phyloP scores from a whole-genome alignment of 805 yeast species.

The Candida maris region DNA sequence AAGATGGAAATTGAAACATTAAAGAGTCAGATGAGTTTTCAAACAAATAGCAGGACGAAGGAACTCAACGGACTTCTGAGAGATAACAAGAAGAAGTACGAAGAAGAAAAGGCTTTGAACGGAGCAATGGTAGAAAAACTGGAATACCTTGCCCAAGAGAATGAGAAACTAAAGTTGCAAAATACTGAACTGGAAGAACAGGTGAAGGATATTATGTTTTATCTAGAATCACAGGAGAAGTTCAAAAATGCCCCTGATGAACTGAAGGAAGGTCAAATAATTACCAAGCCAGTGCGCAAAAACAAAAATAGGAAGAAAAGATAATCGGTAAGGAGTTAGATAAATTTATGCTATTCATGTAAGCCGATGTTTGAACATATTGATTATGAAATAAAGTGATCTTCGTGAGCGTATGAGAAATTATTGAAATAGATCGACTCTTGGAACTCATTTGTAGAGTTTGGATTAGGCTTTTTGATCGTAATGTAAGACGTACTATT shows the following conservation, averaged over 20 bases:
- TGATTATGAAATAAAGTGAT: conserved; percentile 6
- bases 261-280: conserved; percentile 64
- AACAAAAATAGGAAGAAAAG: conserved; percentile 10
- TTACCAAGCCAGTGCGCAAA: conserved; percentile 33
- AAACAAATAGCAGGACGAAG: conserved; percentile 19
- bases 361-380: background rate
- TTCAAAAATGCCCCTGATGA: conserved; percentile 69
- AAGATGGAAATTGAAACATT: conserved; percentile 8
- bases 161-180: conserved; percentile 33
- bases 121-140: conserved; percentile 39
- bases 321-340: conserved; percentile 1
- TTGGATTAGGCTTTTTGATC: conserved; percentile 27
- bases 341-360: background rate
- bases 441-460: conserved; percentile 20
- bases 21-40: conserved; percentile 4
- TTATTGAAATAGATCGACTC: conserved; percentile 33
- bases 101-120: conserved; percentile 47
- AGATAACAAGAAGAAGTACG: conserved; percentile 27
- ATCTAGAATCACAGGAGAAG: conserved; percentile 67
- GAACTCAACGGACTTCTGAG: conserved; percentile 14
- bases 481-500: conserved; percentile 31
- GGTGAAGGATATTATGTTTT: conserved; percentile 77
- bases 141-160: conserved; percentile 32
- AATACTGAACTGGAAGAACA: conserved; percentile 57
- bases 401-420: conserved; percentile 31